A percentile compares a stretch with the other conserved stretches of the same genome.
Conservation (phyloP, 2,329 filamentous ascomycete genomes). For the Fusarium sp. region DNA sequence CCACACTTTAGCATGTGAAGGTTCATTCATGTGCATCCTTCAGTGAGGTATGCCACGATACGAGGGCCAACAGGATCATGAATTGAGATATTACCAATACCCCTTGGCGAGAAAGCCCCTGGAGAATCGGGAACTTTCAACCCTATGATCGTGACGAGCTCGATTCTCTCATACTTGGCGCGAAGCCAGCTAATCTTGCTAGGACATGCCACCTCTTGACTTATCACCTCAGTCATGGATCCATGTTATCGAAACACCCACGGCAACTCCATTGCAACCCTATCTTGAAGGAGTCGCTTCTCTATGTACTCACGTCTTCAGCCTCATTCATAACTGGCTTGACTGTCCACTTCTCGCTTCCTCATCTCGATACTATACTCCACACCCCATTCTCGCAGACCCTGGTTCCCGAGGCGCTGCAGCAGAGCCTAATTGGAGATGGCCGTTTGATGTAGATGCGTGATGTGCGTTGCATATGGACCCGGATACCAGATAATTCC, state of each 20-base stretch:
- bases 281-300: conserved; percentile 4
- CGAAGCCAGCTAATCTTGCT: background rate
- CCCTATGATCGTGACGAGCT: background rate
- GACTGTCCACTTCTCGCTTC: conserved; percentile 3
- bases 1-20: conserved; percentile 37
- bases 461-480: conserved; percentile 30
- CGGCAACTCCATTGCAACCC: conserved; percentile 8
- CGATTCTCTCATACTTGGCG: background rate
- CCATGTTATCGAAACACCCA: conserved; percentile 18
- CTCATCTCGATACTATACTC: conserved; percentile 7
- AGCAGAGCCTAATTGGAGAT: conserved; percentile 37
- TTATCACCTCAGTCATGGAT: background rate
- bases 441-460: conserved; percentile 21
- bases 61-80: background rate
- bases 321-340: conserved; percentile 30
- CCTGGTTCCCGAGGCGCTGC: conserved; percentile 23
- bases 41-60: background rate
- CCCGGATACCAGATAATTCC: conserved; percentile 10
- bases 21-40: conserved; percentile 1
- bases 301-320: conserved; percentile 17
- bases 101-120: background rate
- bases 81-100: conserved; percentile 4
- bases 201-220: background rate
- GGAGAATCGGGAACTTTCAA: background rate
- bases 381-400: conserved; percentile 14